A percentile compares a stretch with the other conserved stretches of the same genome.
Conservation (phyloP, 108 stramenopile genomes). For the Fragilariopsis cylindrus region DNA sequence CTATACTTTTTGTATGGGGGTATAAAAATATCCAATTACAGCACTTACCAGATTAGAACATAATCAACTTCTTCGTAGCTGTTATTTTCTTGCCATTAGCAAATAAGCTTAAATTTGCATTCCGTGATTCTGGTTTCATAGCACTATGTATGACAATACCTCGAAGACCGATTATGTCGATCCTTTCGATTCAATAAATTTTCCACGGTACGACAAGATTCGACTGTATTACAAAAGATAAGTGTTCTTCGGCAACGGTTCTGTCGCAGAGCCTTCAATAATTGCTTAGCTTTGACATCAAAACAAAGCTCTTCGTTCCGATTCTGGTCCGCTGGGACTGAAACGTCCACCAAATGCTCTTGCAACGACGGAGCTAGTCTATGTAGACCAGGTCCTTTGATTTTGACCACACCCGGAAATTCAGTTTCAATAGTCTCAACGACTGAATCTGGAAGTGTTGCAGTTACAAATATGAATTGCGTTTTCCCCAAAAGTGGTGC, state of each 20-base stretch:
- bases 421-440: conserved; percentile 71
- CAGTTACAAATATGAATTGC: conserved; percentile 94
- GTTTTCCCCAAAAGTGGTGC: conserved; percentile 59
- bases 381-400: conserved; percentile 92
- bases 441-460: conserved; percentile 86
- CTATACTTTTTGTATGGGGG: no score
- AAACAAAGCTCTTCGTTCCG: conserved; percentile 70
- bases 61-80: conserved; percentile 47
- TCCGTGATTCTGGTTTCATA: conserved; percentile 68
- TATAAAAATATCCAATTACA: not conserved
- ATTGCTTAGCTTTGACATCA: conserved; percentile 80
- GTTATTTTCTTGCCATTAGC: conserved; percentile 40
- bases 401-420: conserved; percentile 65
- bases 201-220: conserved; percentile 90
- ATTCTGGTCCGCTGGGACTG: conserved; percentile 69
- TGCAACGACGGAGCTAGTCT: conserved; percentile 70
- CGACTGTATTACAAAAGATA: conserved; percentile 97
- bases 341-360: conserved; percentile 84
- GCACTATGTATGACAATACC: conserved; percentile 84
- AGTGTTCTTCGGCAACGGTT: conserved; percentile 81
- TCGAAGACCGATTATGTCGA: conserved; percentile 56
- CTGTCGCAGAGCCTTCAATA: conserved; percentile 73
- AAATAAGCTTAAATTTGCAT: conserved; percentile 62
- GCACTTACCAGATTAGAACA: conserved; percentile 73
- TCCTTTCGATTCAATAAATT: conserved; percentile 86